Conservation (phyloP, 2,329 filamentous ascomycete species). For the Beauveria sp. region DNA sequence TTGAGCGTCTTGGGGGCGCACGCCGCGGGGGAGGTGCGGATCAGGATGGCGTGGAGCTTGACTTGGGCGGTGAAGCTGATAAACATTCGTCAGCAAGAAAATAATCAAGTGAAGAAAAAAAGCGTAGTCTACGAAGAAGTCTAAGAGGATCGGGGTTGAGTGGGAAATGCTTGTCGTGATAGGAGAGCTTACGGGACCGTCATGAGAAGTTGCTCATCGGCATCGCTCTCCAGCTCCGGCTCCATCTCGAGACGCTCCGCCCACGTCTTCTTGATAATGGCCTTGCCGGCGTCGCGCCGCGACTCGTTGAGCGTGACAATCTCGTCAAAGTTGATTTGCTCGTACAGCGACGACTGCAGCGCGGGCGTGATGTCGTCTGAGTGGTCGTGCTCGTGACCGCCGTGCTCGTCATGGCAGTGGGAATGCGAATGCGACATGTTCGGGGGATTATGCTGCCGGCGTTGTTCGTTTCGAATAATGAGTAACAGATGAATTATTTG, state of each 20-base stretch:
- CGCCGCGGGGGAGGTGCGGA: slow-evolving; percentile 66
- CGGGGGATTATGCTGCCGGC: background rate
- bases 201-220: slow-evolving; percentile 91
- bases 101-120: background rate
- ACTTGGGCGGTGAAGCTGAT: slow-evolving; percentile 84
- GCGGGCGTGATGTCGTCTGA: slow-evolving; percentile 88
- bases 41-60: slow-evolving; percentile 80
- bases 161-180: background rate
- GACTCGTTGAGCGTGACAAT: slow-evolving; percentile 82
- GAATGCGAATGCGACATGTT: slow-evolving; percentile 29
- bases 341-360: slow-evolving; percentile 82
- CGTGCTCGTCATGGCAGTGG: slow-evolving; percentile 46
- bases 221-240: slow-evolving; percentile 76
- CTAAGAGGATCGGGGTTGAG: background rate
- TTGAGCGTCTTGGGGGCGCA: slow-evolving; percentile 77
- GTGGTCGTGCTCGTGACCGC: slow-evolving; percentile 66
- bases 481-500: background rate
- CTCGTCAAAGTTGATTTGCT: slow-evolving; percentile 82
- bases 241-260: slow-evolving; percentile 61
- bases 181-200: slow-evolving; percentile 64
- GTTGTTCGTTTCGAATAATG: background rate
- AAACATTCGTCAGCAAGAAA: background rate
- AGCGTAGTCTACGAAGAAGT: background rate
- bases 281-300: slow-evolving; percentile 56
- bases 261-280: slow-evolving; percentile 87